Evolutionary conservation across 2,329 filamentous ascomycete species (phyloP).

Genomic region (Aspergillus candidus): DNA sequence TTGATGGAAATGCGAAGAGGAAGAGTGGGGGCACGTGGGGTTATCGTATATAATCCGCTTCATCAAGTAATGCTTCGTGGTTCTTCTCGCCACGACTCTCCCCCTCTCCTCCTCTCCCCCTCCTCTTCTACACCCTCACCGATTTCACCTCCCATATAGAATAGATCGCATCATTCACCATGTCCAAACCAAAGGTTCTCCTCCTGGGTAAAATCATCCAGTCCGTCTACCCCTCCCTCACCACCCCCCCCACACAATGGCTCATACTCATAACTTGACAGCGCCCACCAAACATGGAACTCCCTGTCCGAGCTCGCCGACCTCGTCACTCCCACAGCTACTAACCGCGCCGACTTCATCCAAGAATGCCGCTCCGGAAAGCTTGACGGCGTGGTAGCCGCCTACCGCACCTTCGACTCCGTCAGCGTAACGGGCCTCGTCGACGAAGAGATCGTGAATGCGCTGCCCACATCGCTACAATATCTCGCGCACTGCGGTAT

Average conservation of each 20-base stretch:
- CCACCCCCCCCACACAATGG: neutral
- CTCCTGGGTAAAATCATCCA: slow-evolving; percentile 59
- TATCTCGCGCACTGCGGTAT: slow-evolving; percentile 39
- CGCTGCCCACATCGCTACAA: slow-evolving; percentile 33
- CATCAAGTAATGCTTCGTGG: neutral
- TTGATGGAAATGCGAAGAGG: too few species aligned
- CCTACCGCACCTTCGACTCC: slow-evolving; percentile 67
- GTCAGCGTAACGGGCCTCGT: slow-evolving; percentile 60
- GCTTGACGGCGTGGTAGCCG: slow-evolving; percentile 59
- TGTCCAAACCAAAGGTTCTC: slow-evolving; percentile 52
- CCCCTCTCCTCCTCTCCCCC: neutral
- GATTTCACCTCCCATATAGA: neutral
- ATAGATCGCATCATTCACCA: slow-evolving; percentile 17
- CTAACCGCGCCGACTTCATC: slow-evolving; percentile 61
- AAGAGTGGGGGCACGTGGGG: too few species aligned
- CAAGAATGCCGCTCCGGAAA: slow-evolving; percentile 59
- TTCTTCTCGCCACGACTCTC: neutral
- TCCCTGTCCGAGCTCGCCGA: slow-evolving; percentile 57
- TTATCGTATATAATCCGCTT: too few species aligned
- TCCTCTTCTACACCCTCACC: neutral
- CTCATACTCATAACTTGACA: slow-evolving; percentile 10
- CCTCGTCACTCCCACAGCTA: slow-evolving; percentile 57
- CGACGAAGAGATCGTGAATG: slow-evolving; percentile 62
- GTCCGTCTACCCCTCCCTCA: slow-evolving; percentile 40
- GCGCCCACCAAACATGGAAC: slow-evolving; percentile 60